Evolutionary conservation across 2,329 filamentous ascomycete genomes (phyloP).

Genomic region (Incumbomyces lentus): DNA sequence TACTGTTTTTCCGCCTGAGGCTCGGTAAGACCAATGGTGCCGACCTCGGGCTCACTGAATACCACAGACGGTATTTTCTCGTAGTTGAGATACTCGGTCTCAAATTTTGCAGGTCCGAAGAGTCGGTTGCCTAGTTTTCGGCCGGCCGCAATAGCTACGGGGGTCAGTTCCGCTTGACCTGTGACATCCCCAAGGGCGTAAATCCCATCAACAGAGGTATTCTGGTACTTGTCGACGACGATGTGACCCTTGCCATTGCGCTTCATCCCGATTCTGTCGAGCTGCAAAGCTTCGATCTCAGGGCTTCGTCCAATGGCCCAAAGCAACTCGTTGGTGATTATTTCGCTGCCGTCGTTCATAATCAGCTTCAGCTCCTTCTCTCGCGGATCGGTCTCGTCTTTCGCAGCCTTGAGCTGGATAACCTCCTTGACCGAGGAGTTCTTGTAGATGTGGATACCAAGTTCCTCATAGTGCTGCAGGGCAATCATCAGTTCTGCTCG

Average conservation of each 20-base stretch:
- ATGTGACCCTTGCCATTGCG: conserved; percentile 31
- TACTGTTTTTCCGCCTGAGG: conserved; percentile 37
- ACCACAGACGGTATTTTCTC: conserved; percentile 44
- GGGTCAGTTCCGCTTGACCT: conserved; percentile 41
- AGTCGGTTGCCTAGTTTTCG: conserved; percentile 40
- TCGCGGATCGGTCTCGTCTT: conserved; percentile 34
- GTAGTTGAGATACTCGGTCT: conserved; percentile 36
- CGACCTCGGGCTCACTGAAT: conserved; percentile 42
- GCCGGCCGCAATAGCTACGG: conserved; percentile 43
- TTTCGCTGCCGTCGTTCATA: conserved; percentile 31
- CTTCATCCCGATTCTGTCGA: conserved; percentile 35
- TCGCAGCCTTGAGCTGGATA: conserved; percentile 27
- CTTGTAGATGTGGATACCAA: conserved; percentile 39
- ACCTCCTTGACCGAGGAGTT: conserved; percentile 38
- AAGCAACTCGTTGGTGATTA: conserved; percentile 40
- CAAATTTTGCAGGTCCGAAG: conserved; percentile 37
- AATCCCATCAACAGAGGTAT: conserved; percentile 37
- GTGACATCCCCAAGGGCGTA: conserved; percentile 44
- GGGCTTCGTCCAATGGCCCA: conserved; percentile 42
- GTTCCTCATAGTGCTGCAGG: conserved; percentile 35
- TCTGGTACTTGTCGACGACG: conserved; percentile 41
- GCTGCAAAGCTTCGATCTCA: conserved; percentile 33
- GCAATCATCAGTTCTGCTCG: too few species aligned
- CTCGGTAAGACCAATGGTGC: conserved; percentile 41
- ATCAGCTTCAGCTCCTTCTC: conserved; percentile 38